Percentiles rank a stretch among this genome's conserved stretches.
phyloP scores from a whole-genome alignment of 2,329 filamentous ascomycete species.

The Achaetomium macrosporum region DNA sequence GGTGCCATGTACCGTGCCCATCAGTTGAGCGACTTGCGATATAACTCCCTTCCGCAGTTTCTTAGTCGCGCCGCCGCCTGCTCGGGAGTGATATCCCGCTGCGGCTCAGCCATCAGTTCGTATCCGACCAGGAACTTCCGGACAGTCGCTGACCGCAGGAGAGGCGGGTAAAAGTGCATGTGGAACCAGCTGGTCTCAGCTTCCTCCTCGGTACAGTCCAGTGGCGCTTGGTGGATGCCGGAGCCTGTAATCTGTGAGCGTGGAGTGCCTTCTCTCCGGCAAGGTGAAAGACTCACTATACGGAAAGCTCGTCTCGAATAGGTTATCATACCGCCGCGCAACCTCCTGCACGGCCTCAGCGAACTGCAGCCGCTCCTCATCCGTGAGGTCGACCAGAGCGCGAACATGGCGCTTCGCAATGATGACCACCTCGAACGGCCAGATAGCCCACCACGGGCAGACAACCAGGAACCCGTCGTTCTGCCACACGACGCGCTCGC shows the following conservation, averaged over 20 bases:
- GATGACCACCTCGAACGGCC: conserved; percentile 95
- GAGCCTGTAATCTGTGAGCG: conserved; percentile 53
- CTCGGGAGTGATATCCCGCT: conserved; percentile 95
- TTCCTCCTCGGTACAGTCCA: conserved; percentile 75
- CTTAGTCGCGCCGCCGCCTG: conserved; percentile 78
- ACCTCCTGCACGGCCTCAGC: conserved; percentile 84
- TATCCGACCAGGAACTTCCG: conserved; percentile 96
- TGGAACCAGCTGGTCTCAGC: conserved; percentile 86
- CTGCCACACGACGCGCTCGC: conserved; percentile 81
- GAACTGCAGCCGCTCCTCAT: conserved; percentile 64
- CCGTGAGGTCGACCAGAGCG: conserved; percentile 73
- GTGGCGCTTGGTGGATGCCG: conserved; percentile 89
- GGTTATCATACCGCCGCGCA: conserved; percentile 87
- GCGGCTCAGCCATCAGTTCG: conserved; percentile 95
- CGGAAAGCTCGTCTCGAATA: conserved; percentile 94
- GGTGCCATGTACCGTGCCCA: neutral
- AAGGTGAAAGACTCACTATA: conserved; percentile 58
- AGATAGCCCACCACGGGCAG: conserved; percentile 96
- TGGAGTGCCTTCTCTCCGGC: neutral
- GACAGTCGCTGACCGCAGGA: conserved; percentile 87
- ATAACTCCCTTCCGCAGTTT: conserved; percentile 73
- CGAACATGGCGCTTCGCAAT: conserved; percentile 79
- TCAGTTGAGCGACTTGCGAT: conserved; percentile 57
- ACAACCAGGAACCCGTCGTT: conserved; percentile 81
- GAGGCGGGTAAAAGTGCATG: conserved; percentile 94